These are phyloP conservation scores for Colletotrichum sp. DNA, from an alignment of 2,329 filamentous ascomycete species.

Conservation along the genomic window DNA sequence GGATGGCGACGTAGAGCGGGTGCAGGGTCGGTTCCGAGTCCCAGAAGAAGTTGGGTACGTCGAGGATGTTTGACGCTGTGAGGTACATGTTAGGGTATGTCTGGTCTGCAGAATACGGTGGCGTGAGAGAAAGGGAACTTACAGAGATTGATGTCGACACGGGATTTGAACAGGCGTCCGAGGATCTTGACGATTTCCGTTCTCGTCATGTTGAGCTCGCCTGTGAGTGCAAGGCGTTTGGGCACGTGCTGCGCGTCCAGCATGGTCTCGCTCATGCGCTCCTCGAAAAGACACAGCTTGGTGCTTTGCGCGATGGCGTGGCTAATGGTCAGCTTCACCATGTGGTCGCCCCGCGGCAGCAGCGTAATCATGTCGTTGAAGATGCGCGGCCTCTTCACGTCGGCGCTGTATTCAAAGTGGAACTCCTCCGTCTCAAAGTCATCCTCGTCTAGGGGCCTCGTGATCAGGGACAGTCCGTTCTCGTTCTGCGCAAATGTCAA, in stretches of 20 bases:
- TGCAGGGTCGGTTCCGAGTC: slow-evolving; percentile 94
- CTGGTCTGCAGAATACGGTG: not conserved
- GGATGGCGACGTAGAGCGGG: slow-evolving; percentile 90
- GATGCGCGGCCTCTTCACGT: slow-evolving; percentile 85
- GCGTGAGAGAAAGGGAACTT: slow-evolving; percentile 44
- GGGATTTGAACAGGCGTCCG: slow-evolving; percentile 87
- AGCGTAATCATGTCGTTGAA: slow-evolving; percentile 99
- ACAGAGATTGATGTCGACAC: slow-evolving; percentile 98
- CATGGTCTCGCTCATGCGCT: slow-evolving; percentile 95
- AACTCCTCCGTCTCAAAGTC: slow-evolving; percentile 99
- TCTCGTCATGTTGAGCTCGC: slow-evolving; percentile 87
- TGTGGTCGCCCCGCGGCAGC: slow-evolving; percentile 87
- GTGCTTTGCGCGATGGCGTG: slow-evolving; percentile 98
- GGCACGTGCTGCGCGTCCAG: slow-evolving; percentile 90
- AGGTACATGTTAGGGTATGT: not conserved
- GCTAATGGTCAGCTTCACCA: slow-evolving; percentile 98
- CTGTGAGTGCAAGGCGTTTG: slow-evolving; percentile 85
- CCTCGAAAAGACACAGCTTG: slow-evolving; percentile 94
- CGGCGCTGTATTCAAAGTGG: slow-evolving; percentile 93
- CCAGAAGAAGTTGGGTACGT: slow-evolving; percentile 98
- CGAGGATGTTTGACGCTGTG: slow-evolving; percentile 89
- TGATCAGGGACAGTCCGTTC: slow-evolving; percentile 69
- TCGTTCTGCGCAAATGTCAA: slow-evolving; percentile 83
- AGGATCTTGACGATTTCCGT: slow-evolving; percentile 93
- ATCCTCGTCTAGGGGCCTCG: slow-evolving; percentile 79